Base-by-base conservation (phyloP, 2,329 filamentous ascomycete genomes). In the Scleromitrula shiraiana region DNA sequence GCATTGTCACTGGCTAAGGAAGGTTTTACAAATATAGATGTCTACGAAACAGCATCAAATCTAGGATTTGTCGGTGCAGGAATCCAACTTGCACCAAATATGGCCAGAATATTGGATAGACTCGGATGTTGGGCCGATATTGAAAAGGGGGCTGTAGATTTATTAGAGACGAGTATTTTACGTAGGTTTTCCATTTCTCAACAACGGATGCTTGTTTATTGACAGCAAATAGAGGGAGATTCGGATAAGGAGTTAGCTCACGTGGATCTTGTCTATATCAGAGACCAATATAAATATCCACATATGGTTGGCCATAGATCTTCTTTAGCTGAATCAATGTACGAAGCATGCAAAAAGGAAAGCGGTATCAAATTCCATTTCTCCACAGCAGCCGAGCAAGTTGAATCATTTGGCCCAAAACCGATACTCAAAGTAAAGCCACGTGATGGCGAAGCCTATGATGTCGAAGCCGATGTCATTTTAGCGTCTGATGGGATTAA, bases 51-150 rank as follows among this genome's bases (percentile, higher is more conserved):
- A 29, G 85, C 85, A 0, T 77, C 82, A 4, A 77, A 80, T 55
- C 73, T 91, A 4, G 86, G 86, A 5, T 91, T 91, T 58, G 85
- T 91, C 1, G 88, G 88, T 20, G 88, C 88, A 1, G 88, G 88
- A 5, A 91, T 93, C 55, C 88, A 94, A 63, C 73, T 91, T 50
- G 85, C 87, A 0, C 87, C 87, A 0, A 94, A 93, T 56, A 85
- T 91, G 75, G 81, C 82, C 3, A 77, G 85, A 2, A 84, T 93
- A 7, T 73, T 93, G 10, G 82, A 88, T 60, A 70, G 74, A 12
- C 68, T 90, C 32, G 86, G 82, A 8, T 83, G 84, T 50, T 91
- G 86, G 85, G 67, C 74, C 15, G 71, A 74, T 14, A 87, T 93
- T 53, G 78, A 78, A 53, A 74, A 71, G 30, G 84, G 89, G 62